These are phyloP conservation scores for Urtica urens DNA, from an alignment of 306 rosid genomes.

Conservation along the genomic window DNA sequence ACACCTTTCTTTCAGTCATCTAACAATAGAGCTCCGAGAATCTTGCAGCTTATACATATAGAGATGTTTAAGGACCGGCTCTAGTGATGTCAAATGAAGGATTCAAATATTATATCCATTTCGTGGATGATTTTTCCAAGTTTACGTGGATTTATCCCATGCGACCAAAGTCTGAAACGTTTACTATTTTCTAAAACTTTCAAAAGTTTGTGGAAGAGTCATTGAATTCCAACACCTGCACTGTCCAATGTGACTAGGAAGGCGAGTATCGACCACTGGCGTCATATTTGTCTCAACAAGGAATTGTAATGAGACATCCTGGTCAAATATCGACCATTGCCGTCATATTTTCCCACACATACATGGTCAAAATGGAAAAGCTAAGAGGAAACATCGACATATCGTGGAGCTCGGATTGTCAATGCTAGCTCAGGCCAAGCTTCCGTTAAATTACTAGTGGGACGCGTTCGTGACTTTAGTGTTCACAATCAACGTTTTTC, in stretches of 20 bases:
- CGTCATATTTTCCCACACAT: no score
- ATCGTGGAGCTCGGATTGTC: background rate
- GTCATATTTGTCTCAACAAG: background rate
- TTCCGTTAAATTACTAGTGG: no score
- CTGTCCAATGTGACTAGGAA: background rate
- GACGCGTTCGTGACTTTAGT: background rate
- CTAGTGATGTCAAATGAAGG: background rate
- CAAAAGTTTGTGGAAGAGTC: background rate
- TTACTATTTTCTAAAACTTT: background rate
- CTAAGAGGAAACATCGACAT: background rate
- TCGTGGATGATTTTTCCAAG: no score
- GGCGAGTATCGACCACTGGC: background rate
- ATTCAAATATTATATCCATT: no score
- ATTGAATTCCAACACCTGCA: background rate
- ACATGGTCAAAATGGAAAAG: background rate
- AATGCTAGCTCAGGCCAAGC: background rate
- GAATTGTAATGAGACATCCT: background rate
- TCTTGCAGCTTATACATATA: no score
- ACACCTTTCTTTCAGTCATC: no score
- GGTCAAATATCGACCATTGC: no score
- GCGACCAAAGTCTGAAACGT: background rate
- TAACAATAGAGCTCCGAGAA: no score
- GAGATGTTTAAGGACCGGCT: background rate
- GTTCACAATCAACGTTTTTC: background rate
- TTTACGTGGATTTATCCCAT: background rate